Evolutionary conservation across 768 basidiomycete genomes (phyloP).

Genomic region (Crucibulum laeve): DNA sequence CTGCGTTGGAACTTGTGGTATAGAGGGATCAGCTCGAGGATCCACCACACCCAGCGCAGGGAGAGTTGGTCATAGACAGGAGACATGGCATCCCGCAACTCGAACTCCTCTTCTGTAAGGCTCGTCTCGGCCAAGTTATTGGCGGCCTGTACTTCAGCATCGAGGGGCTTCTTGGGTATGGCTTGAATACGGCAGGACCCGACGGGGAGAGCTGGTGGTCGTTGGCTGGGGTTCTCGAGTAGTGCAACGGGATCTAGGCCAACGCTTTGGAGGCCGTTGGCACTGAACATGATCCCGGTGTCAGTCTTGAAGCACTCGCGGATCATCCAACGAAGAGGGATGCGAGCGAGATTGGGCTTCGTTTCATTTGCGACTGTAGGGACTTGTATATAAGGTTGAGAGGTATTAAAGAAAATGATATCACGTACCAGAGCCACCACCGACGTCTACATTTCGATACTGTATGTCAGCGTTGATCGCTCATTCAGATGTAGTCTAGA

Average conservation of each 20-base stretch:
- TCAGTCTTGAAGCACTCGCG: conserved; percentile 56
- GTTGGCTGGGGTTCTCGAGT: conserved; percentile 24
- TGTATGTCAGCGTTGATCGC: neutral
- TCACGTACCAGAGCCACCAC: conserved; percentile 46
- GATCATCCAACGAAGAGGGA: conserved; percentile 66
- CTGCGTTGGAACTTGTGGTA: conserved; percentile 30
- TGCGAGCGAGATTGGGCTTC: conserved; percentile 39
- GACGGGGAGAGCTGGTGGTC: conserved; percentile 22
- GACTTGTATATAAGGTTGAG: neutral
- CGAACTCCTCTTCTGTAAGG: conserved; percentile 47
- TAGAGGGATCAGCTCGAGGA: conserved; percentile 48
- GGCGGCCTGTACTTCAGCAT: neutral
- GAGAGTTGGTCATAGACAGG: conserved; percentile 49
- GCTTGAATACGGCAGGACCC: conserved; percentile 9
- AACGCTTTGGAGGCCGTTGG: conserved; percentile 32
- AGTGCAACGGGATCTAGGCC: conserved; percentile 38
- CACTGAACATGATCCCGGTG: conserved; percentile 55
- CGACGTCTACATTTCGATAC: conserved; percentile 35
- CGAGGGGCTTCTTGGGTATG: neutral
- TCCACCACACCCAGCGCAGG: conserved; percentile 48
- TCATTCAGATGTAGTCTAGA: neutral
- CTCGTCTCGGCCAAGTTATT: neutral
- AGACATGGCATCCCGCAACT: conserved; percentile 43
- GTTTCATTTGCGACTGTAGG: conserved; percentile 34
- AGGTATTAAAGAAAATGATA: neutral